Evolutionary conservation across 164 flowering plant genomes (phyloP).

Genomic region (Nymphaea colorata): DNA sequence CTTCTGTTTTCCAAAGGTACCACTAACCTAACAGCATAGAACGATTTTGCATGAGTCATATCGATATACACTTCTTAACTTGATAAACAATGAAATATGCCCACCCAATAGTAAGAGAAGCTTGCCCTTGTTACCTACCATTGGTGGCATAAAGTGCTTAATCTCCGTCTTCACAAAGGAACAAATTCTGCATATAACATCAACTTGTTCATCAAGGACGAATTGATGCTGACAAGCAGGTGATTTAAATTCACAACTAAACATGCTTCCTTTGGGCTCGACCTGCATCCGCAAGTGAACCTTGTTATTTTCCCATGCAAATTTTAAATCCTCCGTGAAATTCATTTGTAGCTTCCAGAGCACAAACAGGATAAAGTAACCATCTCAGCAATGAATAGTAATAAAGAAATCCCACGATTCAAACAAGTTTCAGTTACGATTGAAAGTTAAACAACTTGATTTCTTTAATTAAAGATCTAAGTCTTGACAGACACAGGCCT

Average conservation of each 20-base stretch:
- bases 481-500: too few species aligned
- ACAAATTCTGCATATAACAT: constrained; percentile 41
- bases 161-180: constrained; percentile 32
- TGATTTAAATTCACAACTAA: constrained; percentile 6
- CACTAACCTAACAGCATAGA: too few species aligned
- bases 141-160: constrained; percentile 29
- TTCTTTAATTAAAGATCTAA: too few species aligned
- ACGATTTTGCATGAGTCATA: too few species aligned
- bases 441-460: too few species aligned
- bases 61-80: too few species aligned
- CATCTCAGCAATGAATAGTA: not conserved
- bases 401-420: not conserved
- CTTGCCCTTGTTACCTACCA: constrained; percentile 29
- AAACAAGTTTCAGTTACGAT: too few species aligned
- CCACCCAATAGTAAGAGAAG: too few species aligned
- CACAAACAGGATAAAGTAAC: too few species aligned
- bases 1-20: constrained; percentile 8
- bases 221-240: constrained; percentile 31
- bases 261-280: constrained; percentile 7
- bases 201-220: constrained; percentile 48
- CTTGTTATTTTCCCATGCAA: not conserved
- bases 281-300: constrained; percentile 18
- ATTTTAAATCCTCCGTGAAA: not conserved
- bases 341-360: too few species aligned
- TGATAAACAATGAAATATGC: too few species aligned